Evolutionary conservation across 2,329 filamentous ascomycete species (phyloP).

Genomic region (Didymella exigua): DNA sequence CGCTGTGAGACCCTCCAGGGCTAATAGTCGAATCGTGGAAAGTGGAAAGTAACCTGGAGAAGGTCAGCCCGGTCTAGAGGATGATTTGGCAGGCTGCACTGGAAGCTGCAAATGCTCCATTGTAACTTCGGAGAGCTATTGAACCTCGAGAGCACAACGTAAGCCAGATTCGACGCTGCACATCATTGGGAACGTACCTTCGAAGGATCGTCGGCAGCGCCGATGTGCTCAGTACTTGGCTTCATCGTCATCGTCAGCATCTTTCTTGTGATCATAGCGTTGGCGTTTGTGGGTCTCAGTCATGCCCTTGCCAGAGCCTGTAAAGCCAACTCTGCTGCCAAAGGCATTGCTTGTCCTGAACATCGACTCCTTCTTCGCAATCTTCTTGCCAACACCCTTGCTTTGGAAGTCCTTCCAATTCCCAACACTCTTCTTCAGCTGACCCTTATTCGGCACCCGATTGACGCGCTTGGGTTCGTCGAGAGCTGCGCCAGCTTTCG

Average conservation of each 20-base stretch:
- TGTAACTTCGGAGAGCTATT: background rate
- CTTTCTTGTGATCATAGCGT: constrained; percentile 74
- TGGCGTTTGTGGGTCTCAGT: constrained; percentile 84
- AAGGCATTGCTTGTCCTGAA: constrained; percentile 89
- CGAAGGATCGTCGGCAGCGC: background rate
- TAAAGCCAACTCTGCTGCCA: constrained; percentile 91
- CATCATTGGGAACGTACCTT: background rate
- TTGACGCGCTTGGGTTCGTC: constrained; percentile 72
- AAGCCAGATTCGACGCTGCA: constrained; percentile 23
- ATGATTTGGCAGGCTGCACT: no score
- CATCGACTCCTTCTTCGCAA: constrained; percentile 96
- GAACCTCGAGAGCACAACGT: constrained; percentile 21
- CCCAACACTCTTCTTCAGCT: constrained; percentile 85
- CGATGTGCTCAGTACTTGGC: constrained; percentile 14
- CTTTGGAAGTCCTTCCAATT: constrained; percentile 94
- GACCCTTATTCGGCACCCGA: constrained; percentile 85
- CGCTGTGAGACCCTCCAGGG: constrained; percentile 11
- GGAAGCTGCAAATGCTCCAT: background rate
- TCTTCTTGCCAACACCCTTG: constrained; percentile 65
- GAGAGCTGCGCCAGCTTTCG: constrained; percentile 66
- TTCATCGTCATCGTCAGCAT: constrained; percentile 35
- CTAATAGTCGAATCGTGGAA: background rate
- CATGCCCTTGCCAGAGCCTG: constrained; percentile 93
- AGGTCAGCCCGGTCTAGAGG: background rate
- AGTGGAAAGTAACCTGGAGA: background rate